Evolutionary conservation across 148 eudicot species (phyloP).

Genomic region (Rhododendron vialii): DNA sequence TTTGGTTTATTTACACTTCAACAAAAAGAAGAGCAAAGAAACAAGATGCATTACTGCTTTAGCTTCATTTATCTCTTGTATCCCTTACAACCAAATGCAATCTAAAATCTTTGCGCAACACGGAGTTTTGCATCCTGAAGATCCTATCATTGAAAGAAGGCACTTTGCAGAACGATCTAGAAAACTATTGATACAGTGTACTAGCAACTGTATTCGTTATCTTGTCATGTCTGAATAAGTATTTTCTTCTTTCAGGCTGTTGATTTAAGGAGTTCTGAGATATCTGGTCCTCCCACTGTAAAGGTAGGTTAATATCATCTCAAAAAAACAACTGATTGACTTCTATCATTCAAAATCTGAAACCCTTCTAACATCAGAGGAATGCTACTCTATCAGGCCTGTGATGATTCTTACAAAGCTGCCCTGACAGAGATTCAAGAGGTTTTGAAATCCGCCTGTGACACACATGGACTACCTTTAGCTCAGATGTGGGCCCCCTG

Average conservation of each 20-base stretch:
- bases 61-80: background rate
- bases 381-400: slow-evolving; percentile 35
- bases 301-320: slow-evolving; percentile 34
- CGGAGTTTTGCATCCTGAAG: background rate
- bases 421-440: slow-evolving; percentile 35
- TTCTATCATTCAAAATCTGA: background rate
- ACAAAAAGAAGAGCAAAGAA: background rate
- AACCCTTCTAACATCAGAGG: background rate
- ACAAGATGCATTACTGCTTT: background rate
- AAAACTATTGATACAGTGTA: background rate
- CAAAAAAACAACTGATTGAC: background rate
- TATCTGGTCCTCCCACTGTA: slow-evolving; percentile 28
- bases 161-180: background rate
- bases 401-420: slow-evolving; percentile 29
- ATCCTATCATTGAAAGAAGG: background rate
- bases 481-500: slow-evolving; percentile 77
- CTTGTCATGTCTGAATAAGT: slow-evolving; percentile 6
- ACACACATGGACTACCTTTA: slow-evolving; percentile 51
- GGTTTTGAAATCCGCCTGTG: slow-evolving; percentile 42
- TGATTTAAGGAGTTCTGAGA: slow-evolving; percentile 63
- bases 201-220: background rate
- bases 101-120: background rate
- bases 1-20: background rate
- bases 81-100: background rate
- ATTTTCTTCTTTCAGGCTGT: slow-evolving; percentile 51